These are phyloP conservation scores for Astragalus glycyphyllos DNA, from an alignment of 306 rosid species.

Conservation along the genomic window DNA sequence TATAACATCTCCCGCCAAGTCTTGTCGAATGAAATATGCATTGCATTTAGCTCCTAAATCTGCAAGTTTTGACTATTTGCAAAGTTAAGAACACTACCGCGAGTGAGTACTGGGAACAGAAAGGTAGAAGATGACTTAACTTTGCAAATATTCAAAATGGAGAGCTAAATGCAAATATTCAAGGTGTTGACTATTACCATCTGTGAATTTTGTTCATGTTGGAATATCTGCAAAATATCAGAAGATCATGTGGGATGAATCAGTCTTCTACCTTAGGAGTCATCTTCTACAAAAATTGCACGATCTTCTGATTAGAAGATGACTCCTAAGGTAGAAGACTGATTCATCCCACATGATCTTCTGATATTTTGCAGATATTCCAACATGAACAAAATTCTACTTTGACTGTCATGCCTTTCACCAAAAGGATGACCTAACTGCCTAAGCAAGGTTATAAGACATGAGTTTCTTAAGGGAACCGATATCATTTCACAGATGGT, in stretches of 20 bases:
- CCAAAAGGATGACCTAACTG: constrained; percentile 15
- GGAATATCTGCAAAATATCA: constrained; percentile 7
- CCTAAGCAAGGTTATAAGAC: background rate
- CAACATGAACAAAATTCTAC: constrained; percentile 13
- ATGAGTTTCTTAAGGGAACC: constrained; percentile 10
- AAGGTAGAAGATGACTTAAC: too few species aligned
- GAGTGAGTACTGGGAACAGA: constrained; percentile 12
- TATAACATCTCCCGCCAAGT: too few species aligned
- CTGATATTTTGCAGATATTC: background rate
- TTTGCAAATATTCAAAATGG: too few species aligned
- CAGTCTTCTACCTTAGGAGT: too few species aligned
- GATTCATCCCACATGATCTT: background rate
- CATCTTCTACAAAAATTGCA: background rate
- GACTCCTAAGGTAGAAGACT: too few species aligned
- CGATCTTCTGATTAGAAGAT: too few species aligned
- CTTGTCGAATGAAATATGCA: too few species aligned
- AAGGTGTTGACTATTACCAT: too few species aligned
- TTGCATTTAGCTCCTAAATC: too few species aligned
- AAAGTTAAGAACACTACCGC: background rate
- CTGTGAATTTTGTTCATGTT: constrained; percentile 16
- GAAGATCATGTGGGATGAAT: background rate
- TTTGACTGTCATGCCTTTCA: constrained; percentile 8
- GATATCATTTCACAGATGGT: background rate
- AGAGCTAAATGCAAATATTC: too few species aligned
- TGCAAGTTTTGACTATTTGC: too few species aligned